phyloP scores from a whole-genome alignment of 257 asterid genomes.

The Nicotiana tabacum region DNA sequence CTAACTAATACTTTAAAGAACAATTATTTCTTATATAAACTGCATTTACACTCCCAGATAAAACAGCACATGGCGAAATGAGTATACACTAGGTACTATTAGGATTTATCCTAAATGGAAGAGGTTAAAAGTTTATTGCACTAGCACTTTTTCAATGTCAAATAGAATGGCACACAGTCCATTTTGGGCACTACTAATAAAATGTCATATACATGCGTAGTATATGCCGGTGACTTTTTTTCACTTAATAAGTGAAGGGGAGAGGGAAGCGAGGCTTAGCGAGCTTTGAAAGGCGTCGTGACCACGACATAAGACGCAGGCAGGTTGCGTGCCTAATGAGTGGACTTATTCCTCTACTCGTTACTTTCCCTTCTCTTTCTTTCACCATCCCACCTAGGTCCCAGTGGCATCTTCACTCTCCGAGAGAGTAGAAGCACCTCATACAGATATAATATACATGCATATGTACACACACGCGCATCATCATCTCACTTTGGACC shows the following conservation, averaged over 20 bases:
- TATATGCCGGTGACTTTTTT: background rate
- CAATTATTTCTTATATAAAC: background rate
- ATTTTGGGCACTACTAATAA: background rate
- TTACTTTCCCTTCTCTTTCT: background rate
- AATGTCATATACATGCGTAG: background rate
- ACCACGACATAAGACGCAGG: background rate
- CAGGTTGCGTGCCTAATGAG: background rate
- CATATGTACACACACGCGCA: background rate
- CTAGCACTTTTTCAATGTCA: background rate
- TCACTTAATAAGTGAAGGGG: background rate
- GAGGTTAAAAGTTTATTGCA: background rate
- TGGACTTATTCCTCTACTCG: background rate
- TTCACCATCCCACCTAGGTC: background rate
- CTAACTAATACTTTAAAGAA: background rate
- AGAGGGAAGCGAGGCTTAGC: background rate
- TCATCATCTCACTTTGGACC: background rate
- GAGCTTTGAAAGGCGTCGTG: background rate
- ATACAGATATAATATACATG: background rate
- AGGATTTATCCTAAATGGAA: background rate
- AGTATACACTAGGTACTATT: background rate
- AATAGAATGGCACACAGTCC: background rate
- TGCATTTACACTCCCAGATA: background rate
- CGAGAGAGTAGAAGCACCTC: background rate
- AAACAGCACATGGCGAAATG: background rate
- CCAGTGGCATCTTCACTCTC: background rate